A percentile compares a stretch with the other conserved stretches of the same genome.
Evolutionary conservation across 2,329 filamentous ascomycete genomes (phyloP).

Genomic region (Cladosporium oxysporum): DNA sequence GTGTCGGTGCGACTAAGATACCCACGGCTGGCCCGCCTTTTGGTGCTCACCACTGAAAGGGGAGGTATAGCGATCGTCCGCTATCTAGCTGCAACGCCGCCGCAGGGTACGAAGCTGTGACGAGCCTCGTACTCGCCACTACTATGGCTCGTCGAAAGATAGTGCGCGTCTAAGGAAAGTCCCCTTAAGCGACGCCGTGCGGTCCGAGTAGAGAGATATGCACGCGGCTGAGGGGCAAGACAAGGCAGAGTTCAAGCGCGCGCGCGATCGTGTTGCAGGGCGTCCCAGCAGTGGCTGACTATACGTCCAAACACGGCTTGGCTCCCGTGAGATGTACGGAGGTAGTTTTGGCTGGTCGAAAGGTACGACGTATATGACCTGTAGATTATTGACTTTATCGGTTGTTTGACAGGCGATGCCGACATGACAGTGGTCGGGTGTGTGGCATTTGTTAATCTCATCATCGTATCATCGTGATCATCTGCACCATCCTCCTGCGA

Average conservation of each 20-base stretch:
- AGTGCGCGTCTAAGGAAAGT: neutral
- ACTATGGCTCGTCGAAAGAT: slow-evolving; percentile 7
- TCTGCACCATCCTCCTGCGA: slow-evolving; percentile 2
- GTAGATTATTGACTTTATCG: slow-evolving; percentile 18
- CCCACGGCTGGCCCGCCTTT: slow-evolving; percentile 11
- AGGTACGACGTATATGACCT: slow-evolving; percentile 17
- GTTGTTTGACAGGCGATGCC: slow-evolving; percentile 6
- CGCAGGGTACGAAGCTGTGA: slow-evolving; percentile 10
- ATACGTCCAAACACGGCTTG: slow-evolving; percentile 10
- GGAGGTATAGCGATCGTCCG: slow-evolving; percentile 18
- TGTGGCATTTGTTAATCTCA: neutral
- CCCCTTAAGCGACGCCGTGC: slow-evolving; percentile 19
- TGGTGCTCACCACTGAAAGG: slow-evolving; percentile 3
- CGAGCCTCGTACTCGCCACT: slow-evolving; percentile 17
- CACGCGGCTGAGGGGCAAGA: slow-evolving; percentile 16
- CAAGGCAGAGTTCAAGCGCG: slow-evolving; percentile 1
- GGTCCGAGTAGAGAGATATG: slow-evolving; percentile 11
- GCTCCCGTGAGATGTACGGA: slow-evolving; percentile 6
- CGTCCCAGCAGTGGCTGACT: slow-evolving; percentile 4
- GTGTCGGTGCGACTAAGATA: slow-evolving; percentile 17
- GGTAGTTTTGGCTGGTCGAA: slow-evolving; percentile 4
- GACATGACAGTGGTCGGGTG: neutral
- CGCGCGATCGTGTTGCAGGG: neutral
- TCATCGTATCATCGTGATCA: neutral
- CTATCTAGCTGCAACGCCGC: slow-evolving; percentile 19